A percentile compares a stretch with the other conserved stretches of the same genome.
Evolutionary conservation across 345 rosid genomes (phyloP).

Genomic region (Mercurialis annua): DNA sequence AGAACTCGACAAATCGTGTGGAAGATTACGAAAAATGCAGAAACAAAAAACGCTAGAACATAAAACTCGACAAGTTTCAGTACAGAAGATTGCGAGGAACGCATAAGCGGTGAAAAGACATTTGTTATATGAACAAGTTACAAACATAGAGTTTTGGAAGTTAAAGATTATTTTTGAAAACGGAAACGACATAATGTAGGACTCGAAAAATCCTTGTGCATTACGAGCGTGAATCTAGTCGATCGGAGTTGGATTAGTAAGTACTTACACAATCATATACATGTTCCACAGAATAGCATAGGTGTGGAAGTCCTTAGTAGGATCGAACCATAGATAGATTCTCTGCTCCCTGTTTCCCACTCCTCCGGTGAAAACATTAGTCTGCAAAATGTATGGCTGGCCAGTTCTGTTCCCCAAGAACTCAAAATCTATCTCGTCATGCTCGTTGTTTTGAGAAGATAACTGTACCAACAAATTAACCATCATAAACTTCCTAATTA

Average conservation of each 20-base stretch:
- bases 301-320: slow-evolving; percentile 21
- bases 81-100: no score
- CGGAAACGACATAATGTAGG: no score
- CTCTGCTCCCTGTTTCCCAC: slow-evolving; percentile 32
- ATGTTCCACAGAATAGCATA: slow-evolving; percentile 28
- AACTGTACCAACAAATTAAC: slow-evolving; percentile 8
- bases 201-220: no score
- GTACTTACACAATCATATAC: slow-evolving; percentile 27
- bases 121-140: no score
- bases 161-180: no score
- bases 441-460: slow-evolving; percentile 16
- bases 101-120: no score
- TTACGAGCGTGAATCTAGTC: no score
- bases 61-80: no score
- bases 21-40: no score
- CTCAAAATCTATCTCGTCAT: slow-evolving; percentile 34
- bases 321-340: slow-evolving; percentile 37
- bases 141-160: no score
- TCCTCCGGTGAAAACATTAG: slow-evolving; percentile 23
- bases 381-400: slow-evolving; percentile 23
- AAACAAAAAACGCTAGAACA: no score
- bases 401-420: slow-evolving; percentile 33
- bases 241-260: not conserved
- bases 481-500: not conserved
- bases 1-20: no score